Evolutionary conservation across 257 asterid genomes (phyloP).

Genomic region (Penstemon davidsonii): DNA sequence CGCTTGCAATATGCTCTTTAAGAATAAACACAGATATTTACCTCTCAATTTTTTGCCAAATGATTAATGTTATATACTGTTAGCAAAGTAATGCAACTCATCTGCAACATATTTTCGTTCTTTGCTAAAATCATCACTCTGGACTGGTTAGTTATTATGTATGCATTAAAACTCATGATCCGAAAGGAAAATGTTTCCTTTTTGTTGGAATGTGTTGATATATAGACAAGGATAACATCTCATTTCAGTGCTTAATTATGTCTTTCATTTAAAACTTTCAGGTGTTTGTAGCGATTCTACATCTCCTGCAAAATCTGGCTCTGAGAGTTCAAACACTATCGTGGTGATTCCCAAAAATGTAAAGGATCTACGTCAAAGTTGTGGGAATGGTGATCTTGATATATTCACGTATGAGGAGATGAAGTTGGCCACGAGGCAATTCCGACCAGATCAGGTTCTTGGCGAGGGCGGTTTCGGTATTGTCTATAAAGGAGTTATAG

Average conservation of each 20-base stretch:
- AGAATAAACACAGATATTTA: background rate
- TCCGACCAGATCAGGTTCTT: slow-evolving; percentile 82
- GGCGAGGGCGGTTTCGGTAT: slow-evolving; percentile 95
- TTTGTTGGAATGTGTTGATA: background rate
- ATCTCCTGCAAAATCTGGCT: slow-evolving; percentile 42
- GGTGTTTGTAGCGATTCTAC: slow-evolving; percentile 40
- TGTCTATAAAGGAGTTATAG: slow-evolving; percentile 88
- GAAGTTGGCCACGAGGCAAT: slow-evolving; percentile 87
- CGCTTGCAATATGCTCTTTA: slow-evolving; percentile 17
- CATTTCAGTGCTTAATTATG: slow-evolving; percentile 8
- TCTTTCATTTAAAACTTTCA: slow-evolving; percentile 15
- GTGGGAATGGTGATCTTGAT: slow-evolving; percentile 76
- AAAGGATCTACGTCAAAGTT: slow-evolving; percentile 69
- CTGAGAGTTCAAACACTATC: slow-evolving; percentile 38
- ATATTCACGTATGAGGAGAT: slow-evolving; percentile 87
- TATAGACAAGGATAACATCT: slow-evolving; percentile 1
- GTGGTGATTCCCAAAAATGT: slow-evolving; percentile 65
- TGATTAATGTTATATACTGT: slow-evolving; percentile 16
- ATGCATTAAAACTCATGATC: background rate
- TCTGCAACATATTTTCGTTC: background rate
- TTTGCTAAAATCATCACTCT: background rate
- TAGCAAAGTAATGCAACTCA: slow-evolving; percentile 12
- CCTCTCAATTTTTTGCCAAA: background rate
- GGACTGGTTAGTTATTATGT: no score
- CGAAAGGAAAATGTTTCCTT: background rate